phyloP scores from a whole-genome alignment of 768 basidiomycete genomes.

The Tulasnella sp. region DNA sequence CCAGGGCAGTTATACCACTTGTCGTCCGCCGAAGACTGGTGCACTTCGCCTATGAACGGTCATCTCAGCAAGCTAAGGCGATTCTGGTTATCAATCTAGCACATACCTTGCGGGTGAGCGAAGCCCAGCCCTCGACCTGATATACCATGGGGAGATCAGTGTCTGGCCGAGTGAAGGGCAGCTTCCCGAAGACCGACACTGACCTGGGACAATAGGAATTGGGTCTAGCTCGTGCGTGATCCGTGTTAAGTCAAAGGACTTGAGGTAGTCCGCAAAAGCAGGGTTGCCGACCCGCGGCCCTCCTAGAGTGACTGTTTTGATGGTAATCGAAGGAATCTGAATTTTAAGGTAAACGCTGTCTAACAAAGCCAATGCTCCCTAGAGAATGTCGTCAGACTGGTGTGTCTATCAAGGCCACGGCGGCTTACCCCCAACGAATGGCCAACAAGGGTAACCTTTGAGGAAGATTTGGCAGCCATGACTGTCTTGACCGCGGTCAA shows the following conservation, averaged over 20 bases:
- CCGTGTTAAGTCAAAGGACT: slow-evolving; percentile 25
- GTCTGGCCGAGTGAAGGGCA: not conserved
- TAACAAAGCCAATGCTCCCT: slow-evolving; percentile 14
- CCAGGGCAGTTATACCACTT: slow-evolving; percentile 51
- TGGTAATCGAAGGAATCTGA: slow-evolving; percentile 14
- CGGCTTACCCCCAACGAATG: slow-evolving; percentile 17
- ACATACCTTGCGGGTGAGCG: slow-evolving; percentile 10
- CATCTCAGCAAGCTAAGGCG: not conserved
- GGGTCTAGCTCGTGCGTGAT: slow-evolving; percentile 24
- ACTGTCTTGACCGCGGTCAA: slow-evolving; percentile 16
- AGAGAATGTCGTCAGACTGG: not conserved
- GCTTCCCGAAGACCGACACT: not conserved
- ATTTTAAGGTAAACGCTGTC: slow-evolving; percentile 13
- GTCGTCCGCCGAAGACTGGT: slow-evolving; percentile 34
- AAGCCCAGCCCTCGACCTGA: not conserved
- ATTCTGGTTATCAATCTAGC: not conserved
- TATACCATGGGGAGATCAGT: slow-evolving; percentile 22
- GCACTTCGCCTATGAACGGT: slow-evolving; percentile 22
- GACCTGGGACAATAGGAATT: slow-evolving; percentile 27
- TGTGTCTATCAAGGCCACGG: not conserved
- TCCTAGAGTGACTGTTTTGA: slow-evolving; percentile 16
- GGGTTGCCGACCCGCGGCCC: slow-evolving; percentile 28
- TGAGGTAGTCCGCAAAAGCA: slow-evolving; percentile 46
- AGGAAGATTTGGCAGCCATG: not conserved
- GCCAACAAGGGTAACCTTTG: slow-evolving; percentile 18